Conservation (phyloP, 306 rosid genomes). For the Acacia crassicarpa region DNA sequence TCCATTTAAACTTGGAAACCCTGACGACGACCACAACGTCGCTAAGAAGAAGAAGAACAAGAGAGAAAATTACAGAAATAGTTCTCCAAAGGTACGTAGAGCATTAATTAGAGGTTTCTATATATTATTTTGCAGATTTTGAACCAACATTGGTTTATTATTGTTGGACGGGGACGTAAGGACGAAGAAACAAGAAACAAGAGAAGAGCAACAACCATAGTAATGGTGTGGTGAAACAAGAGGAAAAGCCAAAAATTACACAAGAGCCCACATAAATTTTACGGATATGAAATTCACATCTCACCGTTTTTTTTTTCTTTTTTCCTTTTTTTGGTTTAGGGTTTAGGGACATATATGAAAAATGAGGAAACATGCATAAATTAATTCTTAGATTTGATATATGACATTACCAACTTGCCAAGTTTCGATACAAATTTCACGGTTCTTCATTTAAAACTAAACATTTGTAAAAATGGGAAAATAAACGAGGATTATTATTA, state of each 20-base stretch:
- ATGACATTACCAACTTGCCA: too few relatives aligned
- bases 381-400: too few relatives aligned
- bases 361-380: too few relatives aligned
- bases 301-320: too few relatives aligned
- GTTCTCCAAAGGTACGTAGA: slow-evolving; percentile 42
- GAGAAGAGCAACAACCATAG: slow-evolving; percentile 34
- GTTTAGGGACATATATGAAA: too few relatives aligned
- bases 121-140: neutral
- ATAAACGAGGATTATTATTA: too few relatives aligned
- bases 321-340: too few relatives aligned
- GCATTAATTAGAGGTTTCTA: neutral
- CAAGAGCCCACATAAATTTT: slow-evolving; percentile 53
- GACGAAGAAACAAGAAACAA: slow-evolving; percentile 54
- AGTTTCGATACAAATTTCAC: too few relatives aligned
- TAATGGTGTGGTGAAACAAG: slow-evolving; percentile 37
- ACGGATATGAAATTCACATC: too few relatives aligned
- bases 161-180: slow-evolving; percentile 27
- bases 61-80: slow-evolving; percentile 40
- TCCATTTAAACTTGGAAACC: slow-evolving; percentile 52
- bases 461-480: too few relatives aligned
- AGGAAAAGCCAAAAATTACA: slow-evolving; percentile 41
- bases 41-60: slow-evolving; percentile 47
- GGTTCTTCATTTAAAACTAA: too few relatives aligned
- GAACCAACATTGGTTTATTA: neutral
- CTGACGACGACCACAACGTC: slow-evolving; percentile 34